Evolutionary conservation across 164 flowering plant species (phyloP).

Genomic region (Macadamia integrifolia): DNA sequence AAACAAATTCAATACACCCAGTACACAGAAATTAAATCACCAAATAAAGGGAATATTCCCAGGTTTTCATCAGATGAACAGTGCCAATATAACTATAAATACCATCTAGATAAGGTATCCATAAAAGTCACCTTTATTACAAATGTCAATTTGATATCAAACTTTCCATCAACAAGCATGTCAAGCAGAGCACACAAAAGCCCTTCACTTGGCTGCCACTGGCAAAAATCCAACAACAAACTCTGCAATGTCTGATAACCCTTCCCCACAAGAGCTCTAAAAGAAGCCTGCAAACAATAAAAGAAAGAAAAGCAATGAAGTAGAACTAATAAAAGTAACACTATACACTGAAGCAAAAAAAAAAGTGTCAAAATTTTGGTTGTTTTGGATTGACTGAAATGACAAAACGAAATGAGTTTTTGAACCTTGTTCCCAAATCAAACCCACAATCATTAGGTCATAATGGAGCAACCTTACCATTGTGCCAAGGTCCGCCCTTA

Average conservation of each 20-base stretch:
- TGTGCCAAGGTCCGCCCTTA: too few relatives aligned
- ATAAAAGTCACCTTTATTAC: conserved; percentile 58
- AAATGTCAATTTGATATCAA: conserved; percentile 50
- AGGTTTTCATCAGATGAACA: neutral
- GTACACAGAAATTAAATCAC: conserved; percentile 1
- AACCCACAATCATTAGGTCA: too few relatives aligned
- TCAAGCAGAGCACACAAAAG: conserved; percentile 86
- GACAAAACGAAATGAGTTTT: too few relatives aligned
- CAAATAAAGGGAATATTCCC: neutral
- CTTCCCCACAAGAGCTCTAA: conserved; percentile 85
- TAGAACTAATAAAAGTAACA: neutral
- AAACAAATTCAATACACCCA: neutral
- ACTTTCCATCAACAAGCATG: conserved; percentile 96
- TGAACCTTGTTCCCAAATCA: too few relatives aligned
- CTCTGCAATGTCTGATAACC: conserved; percentile 86
- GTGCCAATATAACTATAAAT: neutral
- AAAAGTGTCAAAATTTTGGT: neutral
- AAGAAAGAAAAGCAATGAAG: neutral
- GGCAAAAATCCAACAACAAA: conserved; percentile 83
- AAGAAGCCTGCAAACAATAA: conserved; percentile 54
- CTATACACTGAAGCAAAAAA: neutral
- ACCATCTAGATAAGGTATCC: neutral
- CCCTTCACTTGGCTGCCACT: conserved; percentile 60
- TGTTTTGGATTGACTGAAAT: too few relatives aligned
- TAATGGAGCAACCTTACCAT: too few relatives aligned